A percentile compares a stretch with the other conserved stretches of the same genome.
Conservation (phyloP, 2,329 filamentous ascomycete genomes). For the Aspergillus sp. region DNA sequence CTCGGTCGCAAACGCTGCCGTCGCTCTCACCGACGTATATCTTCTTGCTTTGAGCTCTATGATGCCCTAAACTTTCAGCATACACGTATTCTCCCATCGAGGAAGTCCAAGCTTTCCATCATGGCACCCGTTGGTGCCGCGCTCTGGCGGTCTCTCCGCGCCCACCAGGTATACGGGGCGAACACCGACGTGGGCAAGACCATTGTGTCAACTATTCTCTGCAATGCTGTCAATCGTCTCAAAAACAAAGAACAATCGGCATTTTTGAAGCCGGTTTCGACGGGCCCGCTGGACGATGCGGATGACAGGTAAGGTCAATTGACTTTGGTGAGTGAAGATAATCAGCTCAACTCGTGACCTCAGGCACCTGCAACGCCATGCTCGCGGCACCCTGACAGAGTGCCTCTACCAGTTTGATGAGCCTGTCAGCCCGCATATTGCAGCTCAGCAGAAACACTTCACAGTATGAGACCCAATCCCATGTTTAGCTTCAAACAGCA, state of each 20-base stretch:
- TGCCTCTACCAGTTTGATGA: conserved; percentile 71
- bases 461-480: conserved; percentile 5
- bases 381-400: conserved; percentile 56
- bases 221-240: conserved; percentile 57
- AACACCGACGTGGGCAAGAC: conserved; percentile 88
- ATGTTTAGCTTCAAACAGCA: background rate
- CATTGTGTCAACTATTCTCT: conserved; percentile 71
- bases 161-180: conserved; percentile 76
- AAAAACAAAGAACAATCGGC: conserved; percentile 49
- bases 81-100: background rate
- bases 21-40: too few species aligned
- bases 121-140: conserved; percentile 58
- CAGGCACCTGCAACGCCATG: conserved; percentile 62
- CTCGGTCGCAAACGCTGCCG: background rate
- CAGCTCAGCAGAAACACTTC: conserved; percentile 56
- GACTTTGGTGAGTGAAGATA: background rate
- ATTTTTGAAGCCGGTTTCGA: conserved; percentile 81
- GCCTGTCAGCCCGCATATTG: conserved; percentile 76
- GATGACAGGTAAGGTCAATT: conserved; percentile 62
- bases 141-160: conserved; percentile 67
- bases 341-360: background rate
- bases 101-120: background rate
- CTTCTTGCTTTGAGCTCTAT: background rate
- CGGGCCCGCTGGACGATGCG: conserved; percentile 67
- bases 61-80: background rate